Evolutionary conservation across 2,329 filamentous ascomycete species (phyloP), one percentile per base, ranked within the genome.

Genomic region (Pyrenochaeta sp.): DNA sequence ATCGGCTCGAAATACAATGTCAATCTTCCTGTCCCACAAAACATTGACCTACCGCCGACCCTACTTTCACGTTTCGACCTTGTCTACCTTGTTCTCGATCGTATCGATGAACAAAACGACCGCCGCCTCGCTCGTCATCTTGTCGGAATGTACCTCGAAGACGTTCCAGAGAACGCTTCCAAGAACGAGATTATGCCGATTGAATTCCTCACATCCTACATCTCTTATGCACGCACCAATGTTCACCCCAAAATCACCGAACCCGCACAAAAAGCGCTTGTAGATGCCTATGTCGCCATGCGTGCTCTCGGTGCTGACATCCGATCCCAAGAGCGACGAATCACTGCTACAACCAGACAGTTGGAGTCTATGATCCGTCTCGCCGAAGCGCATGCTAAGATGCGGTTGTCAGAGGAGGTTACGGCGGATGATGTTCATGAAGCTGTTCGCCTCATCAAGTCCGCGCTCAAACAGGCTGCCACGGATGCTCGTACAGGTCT

Each of bases 311-410:
- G 95, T 56, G 78, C 81, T 37, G 81, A 83, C 54, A 77, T 83
- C 18, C 91, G 94, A 43, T 85, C 92, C 2, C 86, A 91, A 2
- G 96, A 99, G 77, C 94, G 96, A 76, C 91, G 95, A 63, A 99
- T 99, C 79, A 99, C 95, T 0, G 95, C 95, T 35, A 99, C 95
- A 2, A 99, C 96, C 0, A 87, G 95, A 72, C 95, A 99, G 78
- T 84, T 99, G 5, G 96, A 99, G 79, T 95, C 90, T 40, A 99
- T 99, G 96, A 98, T 99, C 72, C 94, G 95, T 57, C 89, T 99
- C 2, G 81, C 93, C 1, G 95, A 99, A 80, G 95, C 93, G 0
- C 96, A 99, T 77, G 96, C 95, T 44, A 97, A 97, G 77, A 99
- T 99, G 96, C 90, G 95, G 3, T 85, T 99, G 4, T 86, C 90